Evolutionary conservation across 805 yeast species (phyloP), one percentile per base, ranked within the genome.

Genomic region (Cyberlindnera galapagoensis): DNA sequence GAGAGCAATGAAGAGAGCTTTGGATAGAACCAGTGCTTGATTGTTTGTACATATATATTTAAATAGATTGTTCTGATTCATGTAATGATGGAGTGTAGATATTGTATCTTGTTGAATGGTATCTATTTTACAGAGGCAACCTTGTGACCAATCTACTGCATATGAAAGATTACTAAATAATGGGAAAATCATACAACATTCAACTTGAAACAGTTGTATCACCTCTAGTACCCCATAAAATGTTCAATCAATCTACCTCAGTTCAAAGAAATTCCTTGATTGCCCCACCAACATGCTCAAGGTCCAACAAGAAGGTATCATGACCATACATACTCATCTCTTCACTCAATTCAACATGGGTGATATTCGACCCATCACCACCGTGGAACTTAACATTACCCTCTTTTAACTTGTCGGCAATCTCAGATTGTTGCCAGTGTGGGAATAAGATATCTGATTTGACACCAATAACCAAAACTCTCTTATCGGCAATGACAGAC

Each of bases 361-460:
- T 60, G 29, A 80, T 67, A 26, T 64, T 63, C 14, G 48, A 54
- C 36, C 54, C 51, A 26, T 49, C 54, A 27, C 70, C 67, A 10
- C 59, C 60, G 17, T 40, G 39, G 35, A 35, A 50, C 28, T 41
- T 33, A 12, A 35, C 24, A 28, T 54, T 55, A 12, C 47, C 48
- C 26, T 60, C 53, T 31, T 54, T 59, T 28, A 88, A 64, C 22
- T 76, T 72, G 11, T 74, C 71, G 18, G 75, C 77, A 35, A 85
- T 76, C 52, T 88, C 96, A 35, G 77, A 60, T 58, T 88, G 97
- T 61, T 88, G 97, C 95, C 95, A 85, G 22, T 80, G 84, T 1
- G 97, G 97, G 65, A 88, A 88, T 31, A 88, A 65, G 24, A 83
- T 82, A 54, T 88, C 97, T 2, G 92, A 80, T 51, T 84, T 92